Conservation (phyloP, 331 rosid genomes). For the Malus hybrid region DNA sequence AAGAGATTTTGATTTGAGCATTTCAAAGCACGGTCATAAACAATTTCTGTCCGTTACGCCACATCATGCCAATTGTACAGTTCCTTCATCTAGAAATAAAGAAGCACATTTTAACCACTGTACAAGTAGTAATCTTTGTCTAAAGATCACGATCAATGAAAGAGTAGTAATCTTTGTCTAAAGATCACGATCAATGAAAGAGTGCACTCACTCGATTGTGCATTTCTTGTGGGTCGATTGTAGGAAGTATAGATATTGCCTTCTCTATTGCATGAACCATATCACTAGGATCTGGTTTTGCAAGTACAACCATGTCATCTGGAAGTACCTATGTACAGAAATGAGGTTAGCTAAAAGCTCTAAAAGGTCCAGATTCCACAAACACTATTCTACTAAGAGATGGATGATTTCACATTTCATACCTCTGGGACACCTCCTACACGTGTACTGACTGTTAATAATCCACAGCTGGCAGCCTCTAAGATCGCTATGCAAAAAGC, state of each 20-base stretch:
- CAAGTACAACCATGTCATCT: constrained; percentile 89
- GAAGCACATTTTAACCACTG: constrained; percentile 5
- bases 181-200: too few relatives aligned
- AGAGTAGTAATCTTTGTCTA: too few relatives aligned
- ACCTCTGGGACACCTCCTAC: constrained; percentile 99
- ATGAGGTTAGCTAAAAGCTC: constrained; percentile 5
- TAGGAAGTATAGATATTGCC: constrained; percentile 54
- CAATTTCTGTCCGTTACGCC: constrained; percentile 68
- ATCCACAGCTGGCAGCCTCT: constrained; percentile 97
- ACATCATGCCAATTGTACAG: constrained; percentile 88
- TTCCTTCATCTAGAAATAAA: constrained; percentile 47
- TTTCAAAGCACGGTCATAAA: constrained; percentile 62
- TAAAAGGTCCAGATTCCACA: neutral
- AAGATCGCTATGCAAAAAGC: constrained; percentile 96
- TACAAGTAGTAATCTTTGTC: neutral
- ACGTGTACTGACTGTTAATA: constrained; percentile 89
- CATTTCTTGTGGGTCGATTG: constrained; percentile 42
- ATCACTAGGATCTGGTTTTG: constrained; percentile 80
- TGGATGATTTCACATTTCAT: constrained; percentile 8
- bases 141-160: neutral
- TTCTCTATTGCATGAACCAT: constrained; percentile 74
- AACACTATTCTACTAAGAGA: neutral
- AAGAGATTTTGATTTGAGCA: constrained; percentile 57
- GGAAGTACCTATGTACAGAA: constrained; percentile 68
- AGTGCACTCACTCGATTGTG: constrained; percentile 50